Conservation (phyloP, 305 asterid genomes). For the Ajuga reptans region DNA sequence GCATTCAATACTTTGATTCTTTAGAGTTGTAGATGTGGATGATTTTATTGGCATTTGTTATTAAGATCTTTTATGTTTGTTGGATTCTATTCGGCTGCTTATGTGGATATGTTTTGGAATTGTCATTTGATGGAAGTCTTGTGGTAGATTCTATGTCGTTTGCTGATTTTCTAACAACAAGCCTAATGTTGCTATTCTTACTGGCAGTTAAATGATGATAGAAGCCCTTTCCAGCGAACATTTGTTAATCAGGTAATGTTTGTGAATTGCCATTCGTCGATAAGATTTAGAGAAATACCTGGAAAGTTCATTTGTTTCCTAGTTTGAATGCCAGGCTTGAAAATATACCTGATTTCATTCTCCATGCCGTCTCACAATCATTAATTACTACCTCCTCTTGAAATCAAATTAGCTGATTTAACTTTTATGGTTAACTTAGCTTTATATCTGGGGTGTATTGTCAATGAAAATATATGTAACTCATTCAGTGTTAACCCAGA, state of each 20-base stretch:
- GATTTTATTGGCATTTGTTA: constrained; percentile 1
- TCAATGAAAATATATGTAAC: not conserved
- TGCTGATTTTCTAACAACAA: constrained; percentile 17
- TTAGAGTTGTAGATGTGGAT: constrained; percentile 15
- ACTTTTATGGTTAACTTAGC: not conserved
- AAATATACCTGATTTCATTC: not conserved
- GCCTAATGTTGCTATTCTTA: constrained; percentile 19
- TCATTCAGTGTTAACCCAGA: not conserved
- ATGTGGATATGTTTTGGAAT: constrained; percentile 12
- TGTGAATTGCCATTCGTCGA: constrained; percentile 19
- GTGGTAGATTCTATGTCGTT: constrained; percentile 13
- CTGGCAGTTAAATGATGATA: constrained; percentile 83
- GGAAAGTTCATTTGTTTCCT: not conserved
- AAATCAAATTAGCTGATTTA: constrained; percentile 13
- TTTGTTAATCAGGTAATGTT: constrained; percentile 88
- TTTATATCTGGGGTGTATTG: not conserved
- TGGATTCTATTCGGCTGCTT: constrained; percentile 3
- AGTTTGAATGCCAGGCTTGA: constrained; percentile 5
- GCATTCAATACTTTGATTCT: not conserved
- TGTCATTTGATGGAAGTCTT: constrained; percentile 9
- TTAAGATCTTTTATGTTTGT: not conserved
- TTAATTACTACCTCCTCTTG: not conserved
- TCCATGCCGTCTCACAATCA: not conserved
- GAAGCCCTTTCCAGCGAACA: constrained; percentile 94
- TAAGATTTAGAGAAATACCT: not conserved